Conservation (phyloP, 2,329 filamentous ascomycete species). For the Ceratocystis cubensis region DNA sequence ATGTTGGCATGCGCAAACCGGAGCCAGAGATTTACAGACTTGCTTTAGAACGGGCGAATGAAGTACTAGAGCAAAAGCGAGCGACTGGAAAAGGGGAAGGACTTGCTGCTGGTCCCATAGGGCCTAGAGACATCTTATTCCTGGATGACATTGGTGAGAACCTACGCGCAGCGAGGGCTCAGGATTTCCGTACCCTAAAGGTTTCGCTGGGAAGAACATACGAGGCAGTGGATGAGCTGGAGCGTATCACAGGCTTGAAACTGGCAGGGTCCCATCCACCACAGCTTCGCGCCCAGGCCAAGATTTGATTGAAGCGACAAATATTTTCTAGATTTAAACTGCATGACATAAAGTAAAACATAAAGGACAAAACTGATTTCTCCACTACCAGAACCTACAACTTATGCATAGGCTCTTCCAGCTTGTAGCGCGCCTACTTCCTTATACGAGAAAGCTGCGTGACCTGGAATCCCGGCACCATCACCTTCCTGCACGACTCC, state of each 20-base stretch:
- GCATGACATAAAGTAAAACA: neutral
- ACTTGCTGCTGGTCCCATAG: conserved; percentile 32
- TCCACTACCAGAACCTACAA: neutral
- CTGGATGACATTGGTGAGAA: conserved; percentile 93
- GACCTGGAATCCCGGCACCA: conserved; percentile 30
- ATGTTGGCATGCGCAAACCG: conserved; percentile 79
- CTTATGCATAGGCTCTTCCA: conserved; percentile 31
- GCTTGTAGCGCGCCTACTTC: conserved; percentile 28
- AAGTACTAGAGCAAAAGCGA: conserved; percentile 36
- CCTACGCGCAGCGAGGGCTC: conserved; percentile 60
- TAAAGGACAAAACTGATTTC: neutral
- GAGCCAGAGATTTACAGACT: conserved; percentile 69
- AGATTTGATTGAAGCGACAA: conserved; percentile 30
- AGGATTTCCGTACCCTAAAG: conserved; percentile 74
- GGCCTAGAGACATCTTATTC: conserved; percentile 63
- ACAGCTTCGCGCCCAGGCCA: conserved; percentile 30
- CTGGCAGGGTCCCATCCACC: conserved; percentile 45
- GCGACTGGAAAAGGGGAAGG: conserved; percentile 25
- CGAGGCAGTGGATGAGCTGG: conserved; percentile 71
- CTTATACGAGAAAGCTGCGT: conserved; percentile 35
- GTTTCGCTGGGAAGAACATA: conserved; percentile 65
- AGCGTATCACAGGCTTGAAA: conserved; percentile 56
- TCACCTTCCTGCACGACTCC: conserved; percentile 34
- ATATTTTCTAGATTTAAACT: neutral
- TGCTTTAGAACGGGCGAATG: conserved; percentile 54